These are phyloP conservation scores for Lepiota venenata DNA, from an alignment of 768 basidiomycete genomes.

Conservation along the genomic window DNA sequence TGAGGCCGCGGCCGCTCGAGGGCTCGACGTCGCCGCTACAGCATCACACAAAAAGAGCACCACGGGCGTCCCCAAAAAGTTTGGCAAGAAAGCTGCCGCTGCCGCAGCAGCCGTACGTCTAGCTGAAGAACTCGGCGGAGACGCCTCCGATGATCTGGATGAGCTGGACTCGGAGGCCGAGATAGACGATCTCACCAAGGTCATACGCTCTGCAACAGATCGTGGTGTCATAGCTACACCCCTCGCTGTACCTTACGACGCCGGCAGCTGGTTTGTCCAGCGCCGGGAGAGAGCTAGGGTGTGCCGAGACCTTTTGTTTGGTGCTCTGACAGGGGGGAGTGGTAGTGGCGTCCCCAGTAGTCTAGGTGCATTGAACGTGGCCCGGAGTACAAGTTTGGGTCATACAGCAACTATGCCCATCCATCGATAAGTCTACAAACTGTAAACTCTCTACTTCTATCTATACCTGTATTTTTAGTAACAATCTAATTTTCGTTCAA, in stretches of 20 bases:
- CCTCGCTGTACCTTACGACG: slow-evolving; percentile 69
- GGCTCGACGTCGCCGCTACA: slow-evolving; percentile 45
- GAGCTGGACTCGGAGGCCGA: slow-evolving; percentile 85
- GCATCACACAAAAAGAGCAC: slow-evolving; percentile 40
- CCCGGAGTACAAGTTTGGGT: slow-evolving; percentile 27
- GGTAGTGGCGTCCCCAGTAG: slow-evolving; percentile 29
- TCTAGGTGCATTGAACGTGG: slow-evolving; percentile 27
- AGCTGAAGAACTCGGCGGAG: slow-evolving; percentile 50
- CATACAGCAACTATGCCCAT: slow-evolving; percentile 18
- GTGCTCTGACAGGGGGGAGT: slow-evolving; percentile 44
- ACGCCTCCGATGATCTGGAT: slow-evolving; percentile 66
- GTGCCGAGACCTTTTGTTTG: slow-evolving; percentile 56
- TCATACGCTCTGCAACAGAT: slow-evolving; percentile 52
- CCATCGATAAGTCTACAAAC: slow-evolving; percentile 9
- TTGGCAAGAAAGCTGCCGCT: slow-evolving; percentile 58
- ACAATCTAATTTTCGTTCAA: slow-evolving; percentile 3
- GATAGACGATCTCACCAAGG: slow-evolving; percentile 67
- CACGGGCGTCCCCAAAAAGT: slow-evolving; percentile 47
- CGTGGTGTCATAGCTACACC: slow-evolving; percentile 61
- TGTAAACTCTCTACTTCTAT: neutral
- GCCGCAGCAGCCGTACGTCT: slow-evolving; percentile 47
- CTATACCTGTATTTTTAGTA: slow-evolving; percentile 6
- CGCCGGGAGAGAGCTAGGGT: slow-evolving; percentile 63
- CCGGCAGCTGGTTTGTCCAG: slow-evolving; percentile 79
- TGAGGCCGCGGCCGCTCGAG: slow-evolving; percentile 63